These are phyloP conservation scores for Rubroshorea leprosula DNA, from an alignment of 345 rosid species.

Conservation along the genomic window DNA sequence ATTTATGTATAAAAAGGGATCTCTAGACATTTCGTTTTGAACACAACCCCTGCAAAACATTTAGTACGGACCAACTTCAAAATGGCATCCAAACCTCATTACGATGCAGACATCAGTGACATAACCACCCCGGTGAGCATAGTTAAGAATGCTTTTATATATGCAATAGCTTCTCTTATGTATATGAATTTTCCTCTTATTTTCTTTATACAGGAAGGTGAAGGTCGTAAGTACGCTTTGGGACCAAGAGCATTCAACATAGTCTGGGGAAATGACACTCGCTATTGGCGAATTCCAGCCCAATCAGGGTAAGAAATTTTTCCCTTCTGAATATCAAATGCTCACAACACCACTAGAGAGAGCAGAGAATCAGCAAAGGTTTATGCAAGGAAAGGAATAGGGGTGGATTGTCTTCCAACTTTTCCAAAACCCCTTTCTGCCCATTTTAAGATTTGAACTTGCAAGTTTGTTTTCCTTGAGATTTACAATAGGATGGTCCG, in stretches of 20 bases:
- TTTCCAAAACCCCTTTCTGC: too few relatives aligned
- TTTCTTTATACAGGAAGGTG: not conserved
- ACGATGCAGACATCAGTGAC: not conserved
- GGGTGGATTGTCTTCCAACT: too few relatives aligned
- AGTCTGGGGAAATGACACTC: conserved; percentile 18
- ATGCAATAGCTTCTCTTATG: too few relatives aligned
- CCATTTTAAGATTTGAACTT: too few relatives aligned
- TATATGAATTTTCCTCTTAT: too few relatives aligned
- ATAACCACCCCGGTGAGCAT: too few relatives aligned
- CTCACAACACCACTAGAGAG: too few relatives aligned
- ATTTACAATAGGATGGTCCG: too few relatives aligned
- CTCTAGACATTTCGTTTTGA: not conserved
- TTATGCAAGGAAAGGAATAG: too few relatives aligned
- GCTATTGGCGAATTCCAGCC: conserved; percentile 4
- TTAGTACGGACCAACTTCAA: not conserved
- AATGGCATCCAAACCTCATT: conserved; percentile 16
- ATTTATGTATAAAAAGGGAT: not conserved
- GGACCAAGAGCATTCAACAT: conserved; percentile 19
- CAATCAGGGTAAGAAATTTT: not conserved
- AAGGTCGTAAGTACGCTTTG: not conserved
- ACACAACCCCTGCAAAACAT: not conserved
- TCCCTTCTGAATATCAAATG: not conserved
- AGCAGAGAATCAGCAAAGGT: too few relatives aligned
- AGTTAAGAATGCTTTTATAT: too few relatives aligned
- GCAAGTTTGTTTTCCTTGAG: too few relatives aligned